Evolutionary conservation across 768 basidiomycete species (phyloP).

Genomic region (Tylopilus felleus): DNA sequence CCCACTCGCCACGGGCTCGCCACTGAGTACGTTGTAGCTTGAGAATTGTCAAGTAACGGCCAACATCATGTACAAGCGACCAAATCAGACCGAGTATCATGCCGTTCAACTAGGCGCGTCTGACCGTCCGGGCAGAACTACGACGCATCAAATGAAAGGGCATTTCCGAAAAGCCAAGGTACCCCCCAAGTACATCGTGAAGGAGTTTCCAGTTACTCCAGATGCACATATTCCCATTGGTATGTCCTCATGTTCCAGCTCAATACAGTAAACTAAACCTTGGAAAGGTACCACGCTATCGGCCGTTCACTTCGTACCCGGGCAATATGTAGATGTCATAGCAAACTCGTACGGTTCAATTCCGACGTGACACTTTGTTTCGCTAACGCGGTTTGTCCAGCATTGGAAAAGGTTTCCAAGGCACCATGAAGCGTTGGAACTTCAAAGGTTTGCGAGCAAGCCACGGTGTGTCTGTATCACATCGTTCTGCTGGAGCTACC

Average conservation of each 20-base stretch:
- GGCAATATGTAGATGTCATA: conserved; percentile 90
- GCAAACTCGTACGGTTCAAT: conserved; percentile 71
- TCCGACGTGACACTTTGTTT: background rate
- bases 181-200: conserved; percentile 76
- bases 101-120: conserved; percentile 93
- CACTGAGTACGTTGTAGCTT: conserved; percentile 43
- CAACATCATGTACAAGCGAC: conserved; percentile 62
- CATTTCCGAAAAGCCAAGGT: conserved; percentile 86
- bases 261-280: background rate
- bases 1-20: conserved; percentile 7
- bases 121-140: conserved; percentile 66
- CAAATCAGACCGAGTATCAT: conserved; percentile 73
- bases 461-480: conserved; percentile 94
- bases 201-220: conserved; percentile 83
- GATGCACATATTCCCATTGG: conserved; percentile 91
- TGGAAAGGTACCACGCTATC: conserved; percentile 78
- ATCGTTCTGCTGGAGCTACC: conserved; percentile 89
- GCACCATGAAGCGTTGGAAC: conserved; percentile 94
- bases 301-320: conserved; percentile 94
- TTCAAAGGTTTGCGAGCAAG: conserved; percentile 89
- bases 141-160: conserved; percentile 77
- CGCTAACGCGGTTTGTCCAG: conserved; percentile 40
- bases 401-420: conserved; percentile 96
- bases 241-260: conserved; percentile 34
- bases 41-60: conserved; percentile 90